Conservation (phyloP, 2,329 filamentous ascomycete genomes). For the Venturia effusa region DNA sequence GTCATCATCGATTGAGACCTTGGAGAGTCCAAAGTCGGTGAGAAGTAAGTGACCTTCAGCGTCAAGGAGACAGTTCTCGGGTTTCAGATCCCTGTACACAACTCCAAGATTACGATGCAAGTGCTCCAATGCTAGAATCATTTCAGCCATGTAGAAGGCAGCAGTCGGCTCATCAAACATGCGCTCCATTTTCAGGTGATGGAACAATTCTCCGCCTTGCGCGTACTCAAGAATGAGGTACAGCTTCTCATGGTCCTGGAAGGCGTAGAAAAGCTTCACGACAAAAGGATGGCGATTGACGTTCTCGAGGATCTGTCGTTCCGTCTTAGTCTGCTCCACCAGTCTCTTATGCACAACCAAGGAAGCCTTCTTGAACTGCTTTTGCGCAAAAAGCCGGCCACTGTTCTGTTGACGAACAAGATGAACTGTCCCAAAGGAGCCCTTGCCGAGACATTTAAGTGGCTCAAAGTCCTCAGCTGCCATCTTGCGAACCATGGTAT, state of each 20-base stretch:
- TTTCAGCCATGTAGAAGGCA: constrained; percentile 97
- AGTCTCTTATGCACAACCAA: constrained; percentile 91
- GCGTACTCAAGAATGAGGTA: constrained; percentile 97
- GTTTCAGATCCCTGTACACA: constrained; percentile 93
- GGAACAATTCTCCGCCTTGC: constrained; percentile 91
- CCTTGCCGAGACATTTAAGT: constrained; percentile 86
- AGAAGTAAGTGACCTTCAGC: constrained; percentile 83
- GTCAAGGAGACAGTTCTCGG: constrained; percentile 93
- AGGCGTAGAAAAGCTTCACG: constrained; percentile 95
- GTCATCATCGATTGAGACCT: constrained; percentile 70
- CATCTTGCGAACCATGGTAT: constrained; percentile 64
- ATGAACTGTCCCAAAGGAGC: constrained; percentile 88
- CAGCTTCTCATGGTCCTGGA: constrained; percentile 94
- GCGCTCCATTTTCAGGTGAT: constrained; percentile 83
- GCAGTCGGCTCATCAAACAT: constrained; percentile 89
- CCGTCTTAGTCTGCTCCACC: constrained; percentile 94
- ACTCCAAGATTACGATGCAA: constrained; percentile 87
- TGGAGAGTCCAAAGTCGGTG: constrained; percentile 94
- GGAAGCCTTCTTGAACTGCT: constrained; percentile 96
- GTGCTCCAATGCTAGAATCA: constrained; percentile 88
- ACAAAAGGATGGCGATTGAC: constrained; percentile 96
- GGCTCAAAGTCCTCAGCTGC: constrained; percentile 81
- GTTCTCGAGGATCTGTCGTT: constrained; percentile 87
- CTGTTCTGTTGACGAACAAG: constrained; percentile 84
- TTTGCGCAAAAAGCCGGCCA: constrained; percentile 88